These are phyloP conservation scores for Uronychia setigera DNA, from an alignment of 73 alveolate genomes.

Conservation along the genomic window DNA sequence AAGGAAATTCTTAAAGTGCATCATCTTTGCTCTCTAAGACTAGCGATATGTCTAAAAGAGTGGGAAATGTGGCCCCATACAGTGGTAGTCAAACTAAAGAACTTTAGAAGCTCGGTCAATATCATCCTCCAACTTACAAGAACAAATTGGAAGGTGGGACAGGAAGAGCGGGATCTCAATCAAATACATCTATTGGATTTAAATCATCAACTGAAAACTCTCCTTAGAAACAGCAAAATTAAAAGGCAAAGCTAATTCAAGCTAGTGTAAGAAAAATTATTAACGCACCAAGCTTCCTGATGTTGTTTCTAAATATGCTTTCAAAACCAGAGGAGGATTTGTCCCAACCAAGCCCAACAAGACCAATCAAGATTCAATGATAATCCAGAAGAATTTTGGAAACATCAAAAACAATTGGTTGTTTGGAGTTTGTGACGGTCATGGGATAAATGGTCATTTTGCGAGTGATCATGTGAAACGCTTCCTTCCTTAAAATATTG, in stretches of 20 bases:
- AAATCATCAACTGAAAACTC: too few species aligned
- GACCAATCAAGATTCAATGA: constrained; percentile 55
- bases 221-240: too few species aligned
- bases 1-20: too few species aligned
- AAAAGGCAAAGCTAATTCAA: background rate
- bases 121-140: too few species aligned
- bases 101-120: too few species aligned
- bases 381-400: constrained; percentile 42
- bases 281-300: constrained; percentile 10
- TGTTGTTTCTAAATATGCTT: constrained; percentile 48
- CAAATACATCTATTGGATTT: too few species aligned
- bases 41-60: background rate
- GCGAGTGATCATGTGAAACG: constrained; percentile 87
- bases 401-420: constrained; percentile 70
- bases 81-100: too few species aligned
- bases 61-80: too few species aligned
- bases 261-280: background rate
- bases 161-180: too few species aligned
- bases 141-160: too few species aligned
- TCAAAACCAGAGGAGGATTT: constrained; percentile 54
- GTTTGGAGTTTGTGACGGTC: constrained; percentile 98
- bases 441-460: constrained; percentile 96
- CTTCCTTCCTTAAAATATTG: constrained; percentile 65
- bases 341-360: constrained; percentile 46
- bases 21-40: background rate